Evolutionary conservation across 345 rosid species (phyloP), one percentile per base, ranked within the genome.

Genomic region (Erucastrum elatum): DNA sequence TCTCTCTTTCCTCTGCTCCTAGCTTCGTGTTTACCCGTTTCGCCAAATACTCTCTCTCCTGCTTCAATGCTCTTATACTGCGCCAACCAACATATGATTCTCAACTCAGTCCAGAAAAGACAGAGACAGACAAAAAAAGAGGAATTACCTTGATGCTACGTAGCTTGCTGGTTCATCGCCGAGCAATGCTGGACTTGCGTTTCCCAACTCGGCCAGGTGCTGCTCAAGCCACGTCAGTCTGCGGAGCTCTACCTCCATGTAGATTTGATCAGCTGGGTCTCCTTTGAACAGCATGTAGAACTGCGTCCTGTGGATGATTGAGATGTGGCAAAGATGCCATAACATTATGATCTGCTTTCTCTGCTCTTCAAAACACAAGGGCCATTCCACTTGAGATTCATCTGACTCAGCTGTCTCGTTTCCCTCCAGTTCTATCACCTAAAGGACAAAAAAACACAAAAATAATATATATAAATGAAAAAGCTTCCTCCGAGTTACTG

Each of bases 311-410:
- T 92, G 98, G 26, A 94, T 77, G n/a, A 92, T 81, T 16, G 98
- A 90, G 67, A 91, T 95, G 77, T 94, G 98, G 85, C 98, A 94
- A 64, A 94, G 78, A 79, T 94, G 97, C 98, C 98, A 94, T 77
- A 94, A 78, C 98, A 94, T 94, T 75, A 94, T 77, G 30, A 94
- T 92, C 70, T 92, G 95, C 86, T 83, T 90, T 82, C 88, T 91
- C 77, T 94, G 92, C 59, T 92, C 94, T 82, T 94, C 95, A 62
- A 92, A 94, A 56, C 84, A 49, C 74, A 87, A 67, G 11, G 85
- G 85, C 97, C 95, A 90, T 33, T 94, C 85, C 84, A 84, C 76
- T 33, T 90, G 97, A 75, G 96, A 87, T 68, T 85, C 83, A 29
- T 85, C 89, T 1, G 79, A 72, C 77, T 85, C 74, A 60, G 79